These are phyloP conservation scores for Spizellomyces punctatus DNA, from an alignment of 192 early-diverging fungal species.

Conservation along the genomic window DNA sequence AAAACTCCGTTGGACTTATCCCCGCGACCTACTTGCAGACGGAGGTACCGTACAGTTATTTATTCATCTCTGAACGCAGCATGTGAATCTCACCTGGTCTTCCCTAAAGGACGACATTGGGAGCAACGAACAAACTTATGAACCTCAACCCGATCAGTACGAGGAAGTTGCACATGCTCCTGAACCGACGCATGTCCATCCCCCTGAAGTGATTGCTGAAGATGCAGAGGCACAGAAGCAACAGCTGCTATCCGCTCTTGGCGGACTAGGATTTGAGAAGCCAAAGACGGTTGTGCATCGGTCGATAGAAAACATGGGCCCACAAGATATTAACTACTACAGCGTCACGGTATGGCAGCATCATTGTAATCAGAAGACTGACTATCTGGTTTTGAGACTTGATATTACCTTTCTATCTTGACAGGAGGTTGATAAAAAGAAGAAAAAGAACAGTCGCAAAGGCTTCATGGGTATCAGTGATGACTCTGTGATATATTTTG, in stretches of 20 bases:
- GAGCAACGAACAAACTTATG: background rate
- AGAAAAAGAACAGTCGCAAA: conserved; percentile 57
- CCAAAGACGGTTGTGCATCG: conserved; percentile 18
- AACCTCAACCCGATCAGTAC: background rate
- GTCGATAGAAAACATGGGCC: conserved; percentile 37
- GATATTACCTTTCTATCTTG: background rate
- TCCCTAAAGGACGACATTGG: background rate
- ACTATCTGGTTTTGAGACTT: background rate
- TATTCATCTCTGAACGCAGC: background rate
- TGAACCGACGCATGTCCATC: background rate
- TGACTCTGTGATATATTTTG: conserved; percentile 51
- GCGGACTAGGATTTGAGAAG: conserved; percentile 40
- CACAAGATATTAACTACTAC: conserved; percentile 37
- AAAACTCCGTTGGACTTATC: conserved; percentile 78
- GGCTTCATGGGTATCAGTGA: conserved; percentile 47
- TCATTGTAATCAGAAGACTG: conserved; percentile 2
- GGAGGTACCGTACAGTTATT: background rate
- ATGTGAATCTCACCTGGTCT: background rate
- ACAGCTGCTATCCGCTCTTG: conserved; percentile 43
- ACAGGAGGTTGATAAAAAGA: conserved; percentile 57
- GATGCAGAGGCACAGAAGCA: conserved; percentile 46
- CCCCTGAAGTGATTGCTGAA: background rate
- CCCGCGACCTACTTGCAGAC: conserved; percentile 84
- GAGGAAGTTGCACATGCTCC: background rate
- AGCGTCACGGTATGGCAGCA: conserved; percentile 28